Conservation (phyloP, 179 eudicot species). For the Carnegiea gigantea region DNA sequence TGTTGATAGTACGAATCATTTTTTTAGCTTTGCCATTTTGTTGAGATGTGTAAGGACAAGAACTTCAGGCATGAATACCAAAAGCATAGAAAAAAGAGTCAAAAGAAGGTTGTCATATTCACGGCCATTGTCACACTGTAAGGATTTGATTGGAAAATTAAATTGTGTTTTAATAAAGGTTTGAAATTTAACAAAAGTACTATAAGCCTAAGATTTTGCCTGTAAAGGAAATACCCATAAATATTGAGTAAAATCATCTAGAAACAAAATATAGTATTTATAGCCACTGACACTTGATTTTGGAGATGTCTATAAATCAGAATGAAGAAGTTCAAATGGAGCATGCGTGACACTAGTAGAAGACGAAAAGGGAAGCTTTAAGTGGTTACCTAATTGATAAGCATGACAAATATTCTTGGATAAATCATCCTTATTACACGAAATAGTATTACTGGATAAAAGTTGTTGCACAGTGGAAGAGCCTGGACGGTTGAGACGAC, state of each 20-base stretch:
- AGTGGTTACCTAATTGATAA: slow-evolving; percentile 9
- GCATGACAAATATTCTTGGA: slow-evolving; percentile 1
- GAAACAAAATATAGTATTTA: slow-evolving; percentile 8
- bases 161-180: neutral
- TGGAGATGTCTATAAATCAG: slow-evolving; percentile 9
- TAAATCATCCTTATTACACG: neutral
- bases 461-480: neutral
- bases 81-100: neutral
- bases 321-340: slow-evolving; percentile 3
- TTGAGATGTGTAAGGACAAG: slow-evolving; percentile 24
- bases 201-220: slow-evolving; percentile 1
- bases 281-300: neutral
- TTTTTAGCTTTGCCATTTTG: slow-evolving; percentile 6
- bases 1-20: neutral
- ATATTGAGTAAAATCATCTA: slow-evolving; percentile 2
- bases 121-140: slow-evolving; percentile 12
- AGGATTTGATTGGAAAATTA: neutral
- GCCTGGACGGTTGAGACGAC: neutral
- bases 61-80: neutral
- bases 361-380: neutral
- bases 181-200: neutral
- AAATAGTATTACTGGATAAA: neutral
- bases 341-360: neutral
- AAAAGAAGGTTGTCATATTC: neutral
- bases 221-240: slow-evolving; percentile 14